Conservation (phyloP, 2,329 filamentous ascomycete genomes). For the Beauveria sp. region DNA sequence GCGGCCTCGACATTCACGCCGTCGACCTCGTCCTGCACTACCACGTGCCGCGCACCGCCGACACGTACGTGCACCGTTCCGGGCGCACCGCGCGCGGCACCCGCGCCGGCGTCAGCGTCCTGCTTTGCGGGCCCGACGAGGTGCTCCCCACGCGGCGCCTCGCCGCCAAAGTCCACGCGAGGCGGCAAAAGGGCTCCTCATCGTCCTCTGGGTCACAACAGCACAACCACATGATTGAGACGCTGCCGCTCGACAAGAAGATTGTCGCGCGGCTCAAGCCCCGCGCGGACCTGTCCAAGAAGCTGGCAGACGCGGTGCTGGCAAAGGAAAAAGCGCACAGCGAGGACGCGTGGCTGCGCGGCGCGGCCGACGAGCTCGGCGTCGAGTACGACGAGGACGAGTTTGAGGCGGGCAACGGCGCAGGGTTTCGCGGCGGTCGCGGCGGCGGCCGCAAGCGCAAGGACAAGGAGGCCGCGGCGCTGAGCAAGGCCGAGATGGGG, state of each 20-base stretch:
- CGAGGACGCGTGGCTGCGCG: constrained; percentile 77
- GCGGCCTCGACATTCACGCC: constrained; percentile 85
- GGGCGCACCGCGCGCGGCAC: constrained; percentile 86
- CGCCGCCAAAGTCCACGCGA: constrained; percentile 77
- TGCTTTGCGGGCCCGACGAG: constrained; percentile 89
- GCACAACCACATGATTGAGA: constrained; percentile 63
- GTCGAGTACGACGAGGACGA: constrained; percentile 93
- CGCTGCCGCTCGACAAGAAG: constrained; percentile 74
- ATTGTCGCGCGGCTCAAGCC: constrained; percentile 70
- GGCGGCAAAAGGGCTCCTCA: constrained; percentile 22
- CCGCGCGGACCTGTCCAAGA: constrained; percentile 74
- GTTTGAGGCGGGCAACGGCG: constrained; percentile 60
- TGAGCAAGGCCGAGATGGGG: constrained; percentile 68
- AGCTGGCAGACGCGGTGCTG: constrained; percentile 71
- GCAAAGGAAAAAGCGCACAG: constrained; percentile 82
- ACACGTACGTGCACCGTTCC: constrained; percentile 91
- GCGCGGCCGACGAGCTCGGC: constrained; percentile 83
- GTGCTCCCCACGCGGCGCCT: constrained; percentile 76
- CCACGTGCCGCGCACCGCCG: constrained; percentile 83
- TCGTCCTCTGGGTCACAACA: too few relatives aligned
- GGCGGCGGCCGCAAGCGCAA: constrained; percentile 68
- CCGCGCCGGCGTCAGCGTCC: constrained; percentile 68
- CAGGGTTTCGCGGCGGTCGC: constrained; percentile 54
- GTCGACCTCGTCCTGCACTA: constrained; percentile 92
- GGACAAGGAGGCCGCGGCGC: constrained; percentile 58